These are phyloP conservation scores for Speleostelium caveatum DNA, from an alignment of 78 protist species.

Conservation along the genomic window DNA sequence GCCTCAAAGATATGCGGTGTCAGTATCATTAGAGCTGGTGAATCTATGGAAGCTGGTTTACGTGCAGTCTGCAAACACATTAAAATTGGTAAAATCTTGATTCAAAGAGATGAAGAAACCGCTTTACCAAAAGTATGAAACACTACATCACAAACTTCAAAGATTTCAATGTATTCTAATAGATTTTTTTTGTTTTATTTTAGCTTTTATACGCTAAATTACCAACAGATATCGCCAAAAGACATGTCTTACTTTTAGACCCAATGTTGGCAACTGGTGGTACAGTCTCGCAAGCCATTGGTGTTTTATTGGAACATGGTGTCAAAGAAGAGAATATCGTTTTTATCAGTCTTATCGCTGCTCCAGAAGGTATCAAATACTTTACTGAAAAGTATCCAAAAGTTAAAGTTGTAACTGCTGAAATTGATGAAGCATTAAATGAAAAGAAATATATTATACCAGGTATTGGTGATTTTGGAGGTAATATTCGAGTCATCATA, in stretches of 20 bases:
- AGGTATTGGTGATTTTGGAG: conserved; percentile 87
- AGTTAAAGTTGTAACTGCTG: conserved; percentile 78
- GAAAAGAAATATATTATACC: conserved; percentile 84
- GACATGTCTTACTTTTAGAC: conserved; percentile 82
- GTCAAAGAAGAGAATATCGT: conserved; percentile 80
- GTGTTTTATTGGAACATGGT: conserved; percentile 78
- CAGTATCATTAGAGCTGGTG: conserved; percentile 91
- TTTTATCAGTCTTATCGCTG: conserved; percentile 81
- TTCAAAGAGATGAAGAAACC: conserved; percentile 93
- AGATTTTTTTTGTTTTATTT: not conserved
- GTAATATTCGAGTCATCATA: no score
- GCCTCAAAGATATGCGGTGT: conserved; percentile 88
- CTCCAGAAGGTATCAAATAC: conserved; percentile 83
- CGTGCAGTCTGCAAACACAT: conserved; percentile 85
- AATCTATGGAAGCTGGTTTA: conserved; percentile 91
- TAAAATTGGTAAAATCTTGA: conserved; percentile 92
- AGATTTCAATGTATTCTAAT: not conserved
- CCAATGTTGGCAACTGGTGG: conserved; percentile 92
- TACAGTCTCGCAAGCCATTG: conserved; percentile 73
- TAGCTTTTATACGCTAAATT: conserved; percentile 75
- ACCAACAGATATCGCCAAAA: conserved; percentile 78
- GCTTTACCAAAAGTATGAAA: conserved; percentile 83
- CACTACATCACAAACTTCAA: not conserved
- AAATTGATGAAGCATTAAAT: conserved; percentile 68
- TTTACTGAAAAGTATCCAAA: conserved; percentile 60